Conservation (phyloP, 179 eudicot genomes). For the Camellia oleifera region DNA sequence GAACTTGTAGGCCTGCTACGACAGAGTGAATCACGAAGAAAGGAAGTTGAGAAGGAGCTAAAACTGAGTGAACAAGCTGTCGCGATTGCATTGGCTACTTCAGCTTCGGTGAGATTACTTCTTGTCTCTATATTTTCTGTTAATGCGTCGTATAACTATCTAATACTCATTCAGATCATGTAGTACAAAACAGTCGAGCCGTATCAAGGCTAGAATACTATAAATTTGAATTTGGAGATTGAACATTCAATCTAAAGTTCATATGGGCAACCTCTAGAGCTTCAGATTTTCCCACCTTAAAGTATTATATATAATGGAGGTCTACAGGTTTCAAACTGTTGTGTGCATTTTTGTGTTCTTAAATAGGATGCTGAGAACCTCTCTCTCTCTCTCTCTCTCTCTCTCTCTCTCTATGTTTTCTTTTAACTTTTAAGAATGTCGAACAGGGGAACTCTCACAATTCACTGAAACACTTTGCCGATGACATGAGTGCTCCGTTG, state of each 20-base stretch:
- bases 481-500: conserved; percentile 63
- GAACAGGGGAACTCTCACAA: conserved; percentile 61
- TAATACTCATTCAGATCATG: background rate
- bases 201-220: too few relatives aligned
- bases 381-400: conserved; percentile 6
- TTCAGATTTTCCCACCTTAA: background rate
- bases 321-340: background rate
- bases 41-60: conserved; percentile 91
- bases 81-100: conserved; percentile 63
- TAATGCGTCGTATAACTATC: background rate
- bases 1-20: conserved; percentile 81
- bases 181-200: too few relatives aligned
- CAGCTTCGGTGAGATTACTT: conserved; percentile 60
- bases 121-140: background rate
- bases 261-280: background rate
- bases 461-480: conserved; percentile 61
- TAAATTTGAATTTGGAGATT: too few relatives aligned
- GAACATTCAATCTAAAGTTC: too few relatives aligned
- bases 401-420: background rate
- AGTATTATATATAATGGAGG: background rate
- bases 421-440: conserved; percentile 4
- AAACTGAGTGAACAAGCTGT: conserved; percentile 82
- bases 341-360: background rate
- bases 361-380: background rate
- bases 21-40: conserved; percentile 89